Conservation (phyloP, 306 rosid genomes). For the Abrus pulchellus region DNA sequence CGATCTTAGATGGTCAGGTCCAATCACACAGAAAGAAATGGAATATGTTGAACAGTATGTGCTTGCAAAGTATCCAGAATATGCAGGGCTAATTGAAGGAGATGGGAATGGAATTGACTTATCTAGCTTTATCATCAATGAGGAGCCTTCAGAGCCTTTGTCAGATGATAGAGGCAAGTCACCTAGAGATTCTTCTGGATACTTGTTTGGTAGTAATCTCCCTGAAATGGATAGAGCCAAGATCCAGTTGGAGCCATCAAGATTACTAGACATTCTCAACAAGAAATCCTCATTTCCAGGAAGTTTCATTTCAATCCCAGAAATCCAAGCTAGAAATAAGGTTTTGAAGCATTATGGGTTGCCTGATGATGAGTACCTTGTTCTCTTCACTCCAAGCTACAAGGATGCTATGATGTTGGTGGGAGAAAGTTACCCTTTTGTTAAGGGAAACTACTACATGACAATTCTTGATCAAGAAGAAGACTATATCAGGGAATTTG, state of each 20-base stretch:
- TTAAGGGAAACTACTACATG: slow-evolving; percentile 74
- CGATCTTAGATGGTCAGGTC: slow-evolving; percentile 93
- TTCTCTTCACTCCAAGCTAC: slow-evolving; percentile 78
- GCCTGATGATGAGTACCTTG: slow-evolving; percentile 75
- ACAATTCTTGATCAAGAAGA: slow-evolving; percentile 61
- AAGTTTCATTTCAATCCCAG: slow-evolving; percentile 85
- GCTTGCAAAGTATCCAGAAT: slow-evolving; percentile 85
- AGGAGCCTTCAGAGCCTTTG: slow-evolving; percentile 61
- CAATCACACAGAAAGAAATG: slow-evolving; percentile 85
- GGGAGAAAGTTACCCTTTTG: slow-evolving; percentile 85
- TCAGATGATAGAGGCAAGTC: slow-evolving; percentile 71
- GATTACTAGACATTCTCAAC: slow-evolving; percentile 79
- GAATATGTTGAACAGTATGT: slow-evolving; percentile 86
- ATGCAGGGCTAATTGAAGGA: slow-evolving; percentile 64
- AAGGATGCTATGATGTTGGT: slow-evolving; percentile 81
- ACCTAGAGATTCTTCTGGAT: slow-evolving; percentile 70
- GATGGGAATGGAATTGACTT: slow-evolving; percentile 67
- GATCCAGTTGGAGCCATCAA: slow-evolving; percentile 77
- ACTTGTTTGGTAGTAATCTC: slow-evolving; percentile 67
- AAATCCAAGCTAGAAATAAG: slow-evolving; percentile 73
- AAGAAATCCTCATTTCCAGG: slow-evolving; percentile 79
- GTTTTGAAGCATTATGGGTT: slow-evolving; percentile 82
- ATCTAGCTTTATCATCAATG: slow-evolving; percentile 68
- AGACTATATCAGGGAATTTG: slow-evolving; percentile 72
- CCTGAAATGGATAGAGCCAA: slow-evolving; percentile 74